These are phyloP conservation scores for Ambrosiella cleistominuta DNA, from an alignment of 2,329 filamentous ascomycete genomes.

Conservation along the genomic window DNA sequence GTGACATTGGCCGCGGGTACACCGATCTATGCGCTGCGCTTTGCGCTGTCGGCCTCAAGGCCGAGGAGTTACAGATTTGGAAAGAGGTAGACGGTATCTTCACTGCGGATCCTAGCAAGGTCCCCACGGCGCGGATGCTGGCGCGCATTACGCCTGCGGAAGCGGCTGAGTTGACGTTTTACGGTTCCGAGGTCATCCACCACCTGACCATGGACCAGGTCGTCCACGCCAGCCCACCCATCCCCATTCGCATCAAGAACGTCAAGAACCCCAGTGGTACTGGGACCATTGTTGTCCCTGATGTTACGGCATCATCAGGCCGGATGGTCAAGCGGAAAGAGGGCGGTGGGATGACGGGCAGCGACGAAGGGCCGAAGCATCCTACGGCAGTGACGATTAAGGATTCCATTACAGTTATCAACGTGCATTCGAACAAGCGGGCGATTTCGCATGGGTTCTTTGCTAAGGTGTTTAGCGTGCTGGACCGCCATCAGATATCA, in stretches of 20 bases:
- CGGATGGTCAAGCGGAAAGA: conserved; percentile 25
- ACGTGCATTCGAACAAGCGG: conserved; percentile 94
- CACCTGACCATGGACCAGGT: conserved; percentile 97
- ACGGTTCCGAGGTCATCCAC: conserved; percentile 92
- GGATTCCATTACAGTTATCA: conserved; percentile 89
- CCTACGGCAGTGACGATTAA: conserved; percentile 93
- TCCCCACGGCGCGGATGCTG: conserved; percentile 83
- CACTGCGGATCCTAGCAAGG: conserved; percentile 66
- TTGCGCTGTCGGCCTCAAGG: conserved; percentile 72
- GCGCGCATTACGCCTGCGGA: conserved; percentile 81
- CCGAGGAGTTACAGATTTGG: conserved; percentile 88
- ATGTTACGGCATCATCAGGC: conserved; percentile 36
- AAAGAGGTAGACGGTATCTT: conserved; percentile 98
- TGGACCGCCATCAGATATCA: conserved; percentile 71
- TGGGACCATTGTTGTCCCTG: conserved; percentile 70
- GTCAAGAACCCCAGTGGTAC: conserved; percentile 69
- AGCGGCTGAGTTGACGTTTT: conserved; percentile 88
- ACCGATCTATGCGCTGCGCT: conserved; percentile 91
- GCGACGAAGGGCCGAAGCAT: conserved; percentile 45
- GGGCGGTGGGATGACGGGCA: conserved; percentile 19
- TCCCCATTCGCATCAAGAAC: conserved; percentile 80
- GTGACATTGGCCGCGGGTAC: conserved; percentile 83
- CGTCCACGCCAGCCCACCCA: conserved; percentile 60
- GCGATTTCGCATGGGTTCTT: conserved; percentile 94
- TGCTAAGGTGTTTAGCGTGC: conserved; percentile 77